Evolutionary conservation across 768 basidiomycete genomes (phyloP).

Genomic region (Naganishia antarctica): DNA sequence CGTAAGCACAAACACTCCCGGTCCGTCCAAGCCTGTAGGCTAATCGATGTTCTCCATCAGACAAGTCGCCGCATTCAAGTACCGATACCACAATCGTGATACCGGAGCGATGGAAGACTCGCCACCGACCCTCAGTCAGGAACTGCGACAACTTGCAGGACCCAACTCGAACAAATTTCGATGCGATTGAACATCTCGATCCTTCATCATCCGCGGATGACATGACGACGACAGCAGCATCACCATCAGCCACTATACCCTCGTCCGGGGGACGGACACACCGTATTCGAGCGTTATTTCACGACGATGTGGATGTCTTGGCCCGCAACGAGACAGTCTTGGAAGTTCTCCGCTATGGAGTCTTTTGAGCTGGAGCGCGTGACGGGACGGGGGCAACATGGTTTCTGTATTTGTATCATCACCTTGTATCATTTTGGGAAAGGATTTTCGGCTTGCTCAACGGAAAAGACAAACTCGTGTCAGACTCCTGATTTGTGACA

Average conservation of each 20-base stretch:
- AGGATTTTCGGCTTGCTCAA: constrained; percentile 3
- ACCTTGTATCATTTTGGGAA: background rate
- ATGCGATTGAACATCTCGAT: constrained; percentile 2
- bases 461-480: constrained; percentile 14
- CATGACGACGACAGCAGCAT: background rate
- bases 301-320: constrained; percentile 16
- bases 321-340: background rate
- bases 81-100: constrained; percentile 43
- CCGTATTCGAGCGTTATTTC: constrained; percentile 7
- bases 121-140: constrained; percentile 37
- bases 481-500: background rate
- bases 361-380: background rate
- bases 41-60: constrained; percentile 15
- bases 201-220: background rate
- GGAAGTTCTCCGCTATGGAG: constrained; percentile 10
- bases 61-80: constrained; percentile 46
- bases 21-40: background rate
- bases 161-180: constrained; percentile 14
- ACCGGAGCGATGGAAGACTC: constrained; percentile 44
- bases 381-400: background rate
- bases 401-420: constrained; percentile 12
- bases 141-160: constrained; percentile 15
- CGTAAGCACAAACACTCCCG: constrained; percentile 28
- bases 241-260: background rate
- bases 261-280: background rate